A percentile compares a stretch with the other conserved stretches of the same genome.
These are phyloP conservation scores for Tulasnella sp. DNA, from an alignment of 768 basidiomycete species.

Conservation along the genomic window DNA sequence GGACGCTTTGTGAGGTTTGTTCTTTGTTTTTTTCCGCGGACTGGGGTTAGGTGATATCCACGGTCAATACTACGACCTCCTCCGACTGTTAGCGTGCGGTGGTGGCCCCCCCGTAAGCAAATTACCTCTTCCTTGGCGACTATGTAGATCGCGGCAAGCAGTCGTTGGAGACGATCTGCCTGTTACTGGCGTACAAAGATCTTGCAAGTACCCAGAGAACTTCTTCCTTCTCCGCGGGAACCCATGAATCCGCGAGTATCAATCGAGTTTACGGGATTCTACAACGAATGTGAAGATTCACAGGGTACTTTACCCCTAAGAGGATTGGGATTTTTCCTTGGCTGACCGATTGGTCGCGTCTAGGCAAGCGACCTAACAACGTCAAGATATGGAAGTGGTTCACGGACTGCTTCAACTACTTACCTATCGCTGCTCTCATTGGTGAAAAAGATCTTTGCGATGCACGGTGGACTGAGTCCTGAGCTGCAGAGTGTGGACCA, in stretches of 20 bases:
- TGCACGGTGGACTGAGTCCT: conserved; percentile 96
- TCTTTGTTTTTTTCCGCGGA: background rate
- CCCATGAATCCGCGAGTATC: conserved; percentile 98
- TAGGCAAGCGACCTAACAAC: conserved; percentile 99
- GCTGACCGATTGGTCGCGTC: background rate
- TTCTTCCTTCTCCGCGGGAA: conserved; percentile 99
- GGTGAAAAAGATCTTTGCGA: conserved; percentile 99
- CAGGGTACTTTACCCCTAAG: too few species aligned
- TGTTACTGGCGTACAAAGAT: conserved; percentile 99
- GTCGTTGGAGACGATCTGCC: conserved; percentile 97
- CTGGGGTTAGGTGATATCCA: conserved; percentile 80
- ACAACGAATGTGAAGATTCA: conserved; percentile 80
- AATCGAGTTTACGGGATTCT: conserved; percentile 99
- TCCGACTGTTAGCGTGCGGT: conserved; percentile 96
- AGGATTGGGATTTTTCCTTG: background rate
- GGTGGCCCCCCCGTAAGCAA: conserved; percentile 99
- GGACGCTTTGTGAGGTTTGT: background rate
- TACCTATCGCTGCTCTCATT: conserved; percentile 98
- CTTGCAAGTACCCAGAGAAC: conserved; percentile 99
- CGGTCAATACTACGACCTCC: conserved; percentile 97
- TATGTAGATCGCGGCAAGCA: conserved; percentile 99
- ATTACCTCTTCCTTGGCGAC: conserved; percentile 99
- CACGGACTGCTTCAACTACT: conserved; percentile 99
- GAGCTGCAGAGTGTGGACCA: conserved; percentile 99
- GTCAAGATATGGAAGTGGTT: conserved; percentile 99